Evolutionary conservation across 495 filamentous ascomycete genomes (phyloP), one percentile per base, ranked within the genome.

Genomic region (Aspergillus campestris): DNA sequence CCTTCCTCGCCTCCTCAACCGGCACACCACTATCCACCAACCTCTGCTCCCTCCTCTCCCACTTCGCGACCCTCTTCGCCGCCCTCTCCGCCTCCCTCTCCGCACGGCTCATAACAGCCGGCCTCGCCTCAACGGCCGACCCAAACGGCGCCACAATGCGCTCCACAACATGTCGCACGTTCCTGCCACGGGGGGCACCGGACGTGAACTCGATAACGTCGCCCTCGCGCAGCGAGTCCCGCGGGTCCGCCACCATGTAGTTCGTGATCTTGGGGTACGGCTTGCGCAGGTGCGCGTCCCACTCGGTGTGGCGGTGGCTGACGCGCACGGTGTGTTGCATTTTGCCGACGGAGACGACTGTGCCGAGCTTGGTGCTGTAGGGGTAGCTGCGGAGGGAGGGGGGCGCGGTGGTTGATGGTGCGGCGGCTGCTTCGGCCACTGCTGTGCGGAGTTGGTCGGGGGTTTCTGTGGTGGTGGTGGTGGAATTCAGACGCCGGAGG

Each of bases 161-260:
- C 60, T 84, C 82, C 18, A 92, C 82, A 29, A 91, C 83, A 61
- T 90, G 85, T 27, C 75, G 80, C 49, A 90, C 86, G 42, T 63
- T 58, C 43, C 81, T 80, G 49, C 75, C 77, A 46, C 74, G 73
- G 11, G 81, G 78, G 57, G 67, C 81, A 34, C 82, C 82, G 14
- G 81, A 75, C 14, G 76, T 76, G 58, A 92, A 85, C 60, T 81
- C 77, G n/a, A 94, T 80, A 10, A 91, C 78, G 62, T 94, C 87
- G 56, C 87, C 87, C 38, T 74, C 69, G 44, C 82, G 78, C 40
- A 88, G 70, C 10, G 84, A 88, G 69, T 82, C 77, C 57, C 61
- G 65, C 6, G 87, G 87, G 69, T 94, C 87, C 59, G 86, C 78
- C 11, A 90, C 86, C 31, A 89, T 73, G 63, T 58, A 66, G 11